phyloP scores from a whole-genome alignment of 1,139 yeast species.

The Pichiaceae sp. region DNA sequence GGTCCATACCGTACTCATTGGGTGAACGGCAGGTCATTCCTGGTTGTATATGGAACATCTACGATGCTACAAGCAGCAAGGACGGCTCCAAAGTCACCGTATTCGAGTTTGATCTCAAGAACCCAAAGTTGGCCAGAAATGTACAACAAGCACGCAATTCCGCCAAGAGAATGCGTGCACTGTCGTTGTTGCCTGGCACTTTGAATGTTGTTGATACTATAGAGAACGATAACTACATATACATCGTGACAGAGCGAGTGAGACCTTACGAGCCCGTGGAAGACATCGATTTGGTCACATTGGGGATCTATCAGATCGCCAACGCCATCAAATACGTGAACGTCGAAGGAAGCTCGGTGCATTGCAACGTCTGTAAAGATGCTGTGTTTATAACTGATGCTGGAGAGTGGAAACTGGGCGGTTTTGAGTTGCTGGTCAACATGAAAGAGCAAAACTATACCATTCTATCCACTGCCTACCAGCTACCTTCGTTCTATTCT shows the following conservation, averaged over 20 bases:
- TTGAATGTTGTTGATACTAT: constrained; percentile 60
- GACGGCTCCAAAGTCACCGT: constrained; percentile 43
- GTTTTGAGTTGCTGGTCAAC: constrained; percentile 65
- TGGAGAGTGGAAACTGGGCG: constrained; percentile 85
- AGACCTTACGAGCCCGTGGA: constrained; percentile 43
- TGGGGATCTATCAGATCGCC: constrained; percentile 54
- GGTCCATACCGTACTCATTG: constrained; percentile 48
- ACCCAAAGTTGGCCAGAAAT: constrained; percentile 28
- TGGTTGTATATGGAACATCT: constrained; percentile 29
- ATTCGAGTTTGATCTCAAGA: constrained; percentile 51
- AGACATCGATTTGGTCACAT: constrained; percentile 31
- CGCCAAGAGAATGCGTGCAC: constrained; percentile 52
- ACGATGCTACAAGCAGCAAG: constrained; percentile 31
- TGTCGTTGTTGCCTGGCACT: constrained; percentile 69
- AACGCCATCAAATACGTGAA: constrained; percentile 56
- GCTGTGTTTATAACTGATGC: constrained; percentile 55
- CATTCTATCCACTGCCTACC: constrained; percentile 20
- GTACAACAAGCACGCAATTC: constrained; percentile 55
- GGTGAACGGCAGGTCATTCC: constrained; percentile 31
- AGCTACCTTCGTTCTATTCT: constrained; percentile 16
- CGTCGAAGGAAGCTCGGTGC: constrained; percentile 52
- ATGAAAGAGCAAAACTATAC: constrained; percentile 37
- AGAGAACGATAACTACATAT: constrained; percentile 54
- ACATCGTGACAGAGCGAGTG: constrained; percentile 72
- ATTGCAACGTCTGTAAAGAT: constrained; percentile 52